Evolutionary conservation across 2,329 filamentous ascomycete species (phyloP).

Genomic region (Aspergillus pseudoglaucus): DNA sequence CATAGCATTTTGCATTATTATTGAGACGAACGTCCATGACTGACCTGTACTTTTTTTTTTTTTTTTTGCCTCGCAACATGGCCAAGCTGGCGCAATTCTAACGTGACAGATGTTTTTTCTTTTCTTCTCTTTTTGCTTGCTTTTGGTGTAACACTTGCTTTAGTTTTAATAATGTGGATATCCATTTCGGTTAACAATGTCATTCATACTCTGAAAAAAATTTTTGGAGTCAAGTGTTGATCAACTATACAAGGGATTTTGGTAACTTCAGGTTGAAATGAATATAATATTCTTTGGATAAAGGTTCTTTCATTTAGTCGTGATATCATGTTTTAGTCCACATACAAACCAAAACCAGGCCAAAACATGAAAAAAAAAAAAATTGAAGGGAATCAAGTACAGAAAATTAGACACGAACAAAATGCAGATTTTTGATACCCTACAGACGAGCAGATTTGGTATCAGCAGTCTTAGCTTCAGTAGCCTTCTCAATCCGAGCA

Average conservation of each 20-base stretch:
- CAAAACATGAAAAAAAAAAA: neutral
- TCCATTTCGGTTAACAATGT: neutral
- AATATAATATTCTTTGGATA: neutral
- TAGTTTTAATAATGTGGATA: neutral
- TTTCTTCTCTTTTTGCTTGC: neutral
- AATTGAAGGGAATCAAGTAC: neutral
- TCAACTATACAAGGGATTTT: too few relatives aligned
- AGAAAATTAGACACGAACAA: neutral
- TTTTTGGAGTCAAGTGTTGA: neutral
- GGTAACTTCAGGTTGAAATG: neutral
- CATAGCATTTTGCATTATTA: neutral
- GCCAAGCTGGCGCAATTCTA: neutral
- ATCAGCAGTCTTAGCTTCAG: constrained; percentile 37
- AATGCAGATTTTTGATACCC: constrained; percentile 1
- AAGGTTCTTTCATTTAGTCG: neutral
- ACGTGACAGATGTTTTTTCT: neutral
- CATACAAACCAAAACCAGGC: too few relatives aligned
- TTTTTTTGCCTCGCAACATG: neutral
- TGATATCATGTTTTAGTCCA: too few relatives aligned
- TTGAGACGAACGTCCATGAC: neutral
- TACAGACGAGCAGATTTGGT: constrained; percentile 23
- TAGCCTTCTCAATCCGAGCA: constrained; percentile 46
- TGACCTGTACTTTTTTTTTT: neutral
- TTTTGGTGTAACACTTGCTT: neutral
- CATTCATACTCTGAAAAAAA: neutral